Percentiles rank a stretch among this genome's conserved stretches.
Conservation (phyloP, 2,329 filamentous ascomycete genomes). For the Trichoderma koningiopsis region DNA sequence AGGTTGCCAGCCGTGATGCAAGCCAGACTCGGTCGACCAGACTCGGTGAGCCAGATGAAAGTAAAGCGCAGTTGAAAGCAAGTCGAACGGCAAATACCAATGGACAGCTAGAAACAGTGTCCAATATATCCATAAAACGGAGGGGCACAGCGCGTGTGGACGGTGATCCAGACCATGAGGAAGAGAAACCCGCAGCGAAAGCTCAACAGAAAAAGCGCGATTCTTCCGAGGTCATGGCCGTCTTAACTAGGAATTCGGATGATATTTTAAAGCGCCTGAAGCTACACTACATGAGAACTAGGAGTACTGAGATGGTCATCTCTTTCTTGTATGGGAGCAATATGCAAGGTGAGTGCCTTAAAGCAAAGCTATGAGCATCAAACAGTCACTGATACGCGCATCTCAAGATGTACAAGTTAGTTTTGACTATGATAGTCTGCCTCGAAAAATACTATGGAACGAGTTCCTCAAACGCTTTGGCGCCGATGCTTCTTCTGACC, state of each 20-base stretch:
- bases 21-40: too few relatives aligned
- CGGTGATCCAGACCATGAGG: too few relatives aligned
- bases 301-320: not conserved
- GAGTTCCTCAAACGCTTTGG: not conserved
- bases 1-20: too few relatives aligned
- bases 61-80: too few relatives aligned
- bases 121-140: too few relatives aligned
- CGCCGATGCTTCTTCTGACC: not conserved
- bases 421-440: not conserved
- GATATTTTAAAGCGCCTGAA: not conserved
- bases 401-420: not conserved
- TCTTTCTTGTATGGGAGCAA: not conserved
- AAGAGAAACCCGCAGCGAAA: too few relatives aligned
- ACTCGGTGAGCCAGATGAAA: too few relatives aligned
- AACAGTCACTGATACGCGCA: not conserved
- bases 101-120: too few relatives aligned
- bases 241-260: not conserved
- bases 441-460: not conserved
- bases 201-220: not conserved
- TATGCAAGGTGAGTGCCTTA: not conserved
- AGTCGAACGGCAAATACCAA: too few relatives aligned
- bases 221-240: too few relatives aligned
- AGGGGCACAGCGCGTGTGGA: too few relatives aligned
- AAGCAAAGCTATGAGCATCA: too few relatives aligned
- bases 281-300: constrained; percentile 8